Conservation (phyloP, 2,329 filamentous ascomycete species). For the Fusarium mangiferae region DNA sequence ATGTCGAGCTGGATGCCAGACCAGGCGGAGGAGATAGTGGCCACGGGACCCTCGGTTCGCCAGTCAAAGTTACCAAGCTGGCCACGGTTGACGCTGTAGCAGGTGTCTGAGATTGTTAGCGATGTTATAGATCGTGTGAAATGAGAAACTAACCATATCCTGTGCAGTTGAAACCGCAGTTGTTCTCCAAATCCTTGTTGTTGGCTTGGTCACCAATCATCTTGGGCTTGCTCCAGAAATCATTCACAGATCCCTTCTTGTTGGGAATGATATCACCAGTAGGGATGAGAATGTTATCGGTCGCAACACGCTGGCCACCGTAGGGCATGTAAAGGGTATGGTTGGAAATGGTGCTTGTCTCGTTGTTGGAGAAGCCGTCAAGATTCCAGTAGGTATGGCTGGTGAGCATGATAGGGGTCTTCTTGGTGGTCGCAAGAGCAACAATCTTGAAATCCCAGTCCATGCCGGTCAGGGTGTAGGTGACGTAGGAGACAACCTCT, state of each 20-base stretch:
- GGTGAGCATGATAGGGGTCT: constrained; percentile 85
- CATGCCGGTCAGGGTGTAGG: constrained; percentile 74
- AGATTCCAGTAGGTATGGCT: constrained; percentile 84
- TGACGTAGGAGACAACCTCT: constrained; percentile 78
- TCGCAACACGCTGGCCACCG: constrained; percentile 73
- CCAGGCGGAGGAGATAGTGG: constrained; percentile 76
- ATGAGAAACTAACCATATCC: constrained; percentile 76
- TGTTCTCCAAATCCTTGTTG: constrained; percentile 70
- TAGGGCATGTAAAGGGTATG: constrained; percentile 80
- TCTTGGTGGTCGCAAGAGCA: constrained; percentile 75
- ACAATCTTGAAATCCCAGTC: constrained; percentile 80
- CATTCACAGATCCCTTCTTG: constrained; percentile 73
- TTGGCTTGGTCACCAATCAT: constrained; percentile 77
- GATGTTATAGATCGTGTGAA: background rate
- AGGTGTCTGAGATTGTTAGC: constrained; percentile 62
- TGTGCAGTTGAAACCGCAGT: constrained; percentile 84
- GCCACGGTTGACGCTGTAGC: constrained; percentile 74
- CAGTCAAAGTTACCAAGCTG: constrained; percentile 70
- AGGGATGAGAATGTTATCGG: constrained; percentile 78
- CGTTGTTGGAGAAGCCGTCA: constrained; percentile 79
- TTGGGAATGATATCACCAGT: constrained; percentile 81
- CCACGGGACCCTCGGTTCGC: constrained; percentile 67
- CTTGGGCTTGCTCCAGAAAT: constrained; percentile 86
- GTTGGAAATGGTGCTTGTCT: constrained; percentile 72
- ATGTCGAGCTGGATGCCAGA: constrained; percentile 87